A percentile compares a stretch with the other conserved stretches of the same genome.
phyloP scores from a whole-genome alignment of 1,284 basidiomycete genomes.

The Vanrija humicola region DNA sequence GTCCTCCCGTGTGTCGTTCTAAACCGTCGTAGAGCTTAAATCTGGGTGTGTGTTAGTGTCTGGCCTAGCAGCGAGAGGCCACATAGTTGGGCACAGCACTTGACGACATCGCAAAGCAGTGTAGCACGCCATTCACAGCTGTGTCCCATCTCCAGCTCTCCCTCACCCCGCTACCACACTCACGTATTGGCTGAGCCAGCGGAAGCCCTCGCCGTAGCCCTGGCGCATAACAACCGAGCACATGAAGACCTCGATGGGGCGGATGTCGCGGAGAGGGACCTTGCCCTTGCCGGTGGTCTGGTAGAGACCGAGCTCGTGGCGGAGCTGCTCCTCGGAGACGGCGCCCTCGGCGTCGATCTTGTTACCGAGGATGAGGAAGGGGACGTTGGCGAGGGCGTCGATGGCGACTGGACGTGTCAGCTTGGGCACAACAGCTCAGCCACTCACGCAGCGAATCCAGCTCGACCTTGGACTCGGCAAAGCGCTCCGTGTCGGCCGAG shows the following conservation, averaged over 20 bases:
- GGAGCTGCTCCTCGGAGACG: constrained; percentile 94
- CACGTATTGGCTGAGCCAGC: constrained; percentile 97
- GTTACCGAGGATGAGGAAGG: constrained; percentile 98
- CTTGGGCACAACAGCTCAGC: neutral
- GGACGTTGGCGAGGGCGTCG: constrained; percentile 90
- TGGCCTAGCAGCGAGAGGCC: too few species aligned
- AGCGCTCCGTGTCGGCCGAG: constrained; percentile 92
- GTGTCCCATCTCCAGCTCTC: too few species aligned
- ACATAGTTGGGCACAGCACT: too few species aligned
- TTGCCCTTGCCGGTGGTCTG: constrained; percentile 99
- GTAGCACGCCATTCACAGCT: too few species aligned
- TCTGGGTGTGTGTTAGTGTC: too few species aligned
- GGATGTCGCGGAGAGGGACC: constrained; percentile 91
- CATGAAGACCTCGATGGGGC: constrained; percentile 99
- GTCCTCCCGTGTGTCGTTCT: too few species aligned
- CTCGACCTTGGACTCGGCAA: constrained; percentile 93
- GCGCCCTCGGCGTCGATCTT: constrained; percentile 99
- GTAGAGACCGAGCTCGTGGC: constrained; percentile 91
- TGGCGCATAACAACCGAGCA: constrained; percentile 99
- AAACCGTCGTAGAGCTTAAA: too few species aligned
- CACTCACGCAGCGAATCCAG: constrained; percentile 74
- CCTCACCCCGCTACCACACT: constrained; percentile 26
- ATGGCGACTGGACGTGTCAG: constrained; percentile 54
- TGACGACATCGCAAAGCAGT: too few species aligned
- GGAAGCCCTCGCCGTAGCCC: constrained; percentile 98